Base-by-base conservation (phyloP, 306 rosid genomes). In the Castanea mollissima region DNA sequence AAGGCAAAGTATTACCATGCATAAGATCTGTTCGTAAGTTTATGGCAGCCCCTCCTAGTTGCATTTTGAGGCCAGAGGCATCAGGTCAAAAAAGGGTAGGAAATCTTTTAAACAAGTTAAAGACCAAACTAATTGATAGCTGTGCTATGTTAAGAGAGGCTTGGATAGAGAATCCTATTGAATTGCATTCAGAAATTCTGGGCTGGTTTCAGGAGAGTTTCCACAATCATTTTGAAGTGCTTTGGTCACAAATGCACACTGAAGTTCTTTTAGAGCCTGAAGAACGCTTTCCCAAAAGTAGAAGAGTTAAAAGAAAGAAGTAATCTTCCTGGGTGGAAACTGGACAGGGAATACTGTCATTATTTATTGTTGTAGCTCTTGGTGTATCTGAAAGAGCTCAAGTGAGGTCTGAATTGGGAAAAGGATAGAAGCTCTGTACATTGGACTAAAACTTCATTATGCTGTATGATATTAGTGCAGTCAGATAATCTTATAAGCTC, bases 1-100 rank as follows among this genome's bases (percentile, higher is more conserved):
- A 89, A 27, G 99, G 99, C 69, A 94, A 92, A 81, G 98, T 92
- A 38, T 85, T 96, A 75, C 92, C 92, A 0, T 92, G 98, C 86
- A 69, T 94, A 64, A 90, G 62, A 78, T 63, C 85, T 62, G 91
- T 83, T 21, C 74, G 92, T 27, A 79, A 86, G 80, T 87, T 74
- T 79, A 85, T 92, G 97, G 85, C 94, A 6, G 91, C 95, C 23
- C 79, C 92, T 79, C 95, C 97, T 56, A 88, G 85, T 54, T 87
- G 89, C 86, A 83, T 94, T 85, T 76, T 94, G 84, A 87, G 88
- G 86, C 85, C 87, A 71, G 93, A 92, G 85, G 94, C 97, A 64
- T 60, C 85, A 29, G 92, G 97, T 74, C 97, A 88, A 69, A 90
- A 85, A 79, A 88, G 97, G 82, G 97, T 91, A 11, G 97, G 90